Conservation (phyloP, 2,329 filamentous ascomycete species). For the Fusarium tupiense region DNA sequence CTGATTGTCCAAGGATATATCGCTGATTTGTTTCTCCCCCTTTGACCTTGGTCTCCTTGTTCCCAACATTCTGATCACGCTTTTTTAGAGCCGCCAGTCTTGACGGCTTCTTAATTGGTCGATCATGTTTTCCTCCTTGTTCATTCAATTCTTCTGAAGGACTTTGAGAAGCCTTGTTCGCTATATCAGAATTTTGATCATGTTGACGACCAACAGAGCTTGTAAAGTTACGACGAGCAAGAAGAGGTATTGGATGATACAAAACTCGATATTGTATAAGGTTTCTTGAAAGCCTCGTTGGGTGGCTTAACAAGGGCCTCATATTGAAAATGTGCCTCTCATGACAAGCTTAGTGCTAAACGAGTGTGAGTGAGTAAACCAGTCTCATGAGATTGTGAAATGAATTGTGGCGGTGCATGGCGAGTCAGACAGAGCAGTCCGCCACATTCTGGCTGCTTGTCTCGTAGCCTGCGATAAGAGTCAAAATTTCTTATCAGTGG, state of each 20-base stretch:
- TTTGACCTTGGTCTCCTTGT: background rate
- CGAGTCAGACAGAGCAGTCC: background rate
- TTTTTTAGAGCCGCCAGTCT: constrained; percentile 42
- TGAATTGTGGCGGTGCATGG: constrained; percentile 23
- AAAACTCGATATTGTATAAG: background rate
- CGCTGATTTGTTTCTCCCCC: constrained; percentile 22
- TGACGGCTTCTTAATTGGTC: constrained; percentile 14
- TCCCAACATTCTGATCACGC: background rate
- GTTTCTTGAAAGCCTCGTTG: constrained; percentile 18
- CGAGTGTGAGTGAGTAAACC: constrained; percentile 11
- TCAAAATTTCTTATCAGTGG: constrained; percentile 25
- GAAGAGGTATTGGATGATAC: background rate
- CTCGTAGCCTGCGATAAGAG: constrained; percentile 18
- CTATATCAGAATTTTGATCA: constrained; percentile 8
- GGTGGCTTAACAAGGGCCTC: constrained; percentile 30
- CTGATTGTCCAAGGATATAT: constrained; percentile 55
- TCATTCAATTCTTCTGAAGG: background rate
- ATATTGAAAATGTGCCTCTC: constrained; percentile 32
- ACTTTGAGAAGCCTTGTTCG: background rate
- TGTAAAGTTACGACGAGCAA: constrained; percentile 20
- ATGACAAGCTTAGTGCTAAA: constrained; percentile 25
- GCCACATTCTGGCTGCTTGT: constrained; percentile 27
- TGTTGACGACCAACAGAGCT: constrained; percentile 13
- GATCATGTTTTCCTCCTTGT: background rate
- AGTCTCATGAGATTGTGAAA: constrained; percentile 27